Evolutionary conservation across 179 eudicot species (phyloP), one percentile per base, ranked within the genome.

Genomic region (Nepenthes alata): DNA sequence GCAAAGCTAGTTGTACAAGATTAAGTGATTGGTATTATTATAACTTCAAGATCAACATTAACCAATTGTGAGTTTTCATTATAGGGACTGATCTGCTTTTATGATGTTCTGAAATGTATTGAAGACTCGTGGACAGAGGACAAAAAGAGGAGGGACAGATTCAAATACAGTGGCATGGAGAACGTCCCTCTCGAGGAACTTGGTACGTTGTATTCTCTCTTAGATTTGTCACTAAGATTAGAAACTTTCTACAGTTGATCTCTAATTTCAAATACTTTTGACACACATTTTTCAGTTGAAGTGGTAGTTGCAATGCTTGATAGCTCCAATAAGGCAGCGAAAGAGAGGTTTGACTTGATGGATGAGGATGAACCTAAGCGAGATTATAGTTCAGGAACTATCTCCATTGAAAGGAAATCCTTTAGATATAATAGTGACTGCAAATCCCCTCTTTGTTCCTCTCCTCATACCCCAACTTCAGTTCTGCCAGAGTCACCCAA

Each of bases 391-490:
- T 66, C 87, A 50, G 53, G 68, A 56, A 58, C 71, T 38, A 75
- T 66, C 52, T 68, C 85, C 5, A 72, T 75, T 56, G 78, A 67
- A 49, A 74, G 76, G 67, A 62, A 65, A 47, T 69, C 70, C 12
- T 61, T 72, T 16, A 77, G 72, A 48, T 68, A 78, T 4, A 74
- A 69, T 62, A 69, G 79, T 6, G 85, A 81, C 11, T 70, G 53
- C 61, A 76, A 63, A 69, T 66, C 78, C 54, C 67, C 78, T 25
- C 35, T 47, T 36, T 70, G 69, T 25, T 51, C 74, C 47, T 86
- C 96, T 44, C 98, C 98, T 4, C 80, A 59, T 1, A 93, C 98
- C 35, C 96, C 98, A 15, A 89, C 94, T 53, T 93, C 97, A 36
- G 95, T 89, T 47, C 85, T 93, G 48, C 79, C 85, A 0, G 80